phyloP scores from a whole-genome alignment of 805 yeast species.

The Starmerella cellae region DNA sequence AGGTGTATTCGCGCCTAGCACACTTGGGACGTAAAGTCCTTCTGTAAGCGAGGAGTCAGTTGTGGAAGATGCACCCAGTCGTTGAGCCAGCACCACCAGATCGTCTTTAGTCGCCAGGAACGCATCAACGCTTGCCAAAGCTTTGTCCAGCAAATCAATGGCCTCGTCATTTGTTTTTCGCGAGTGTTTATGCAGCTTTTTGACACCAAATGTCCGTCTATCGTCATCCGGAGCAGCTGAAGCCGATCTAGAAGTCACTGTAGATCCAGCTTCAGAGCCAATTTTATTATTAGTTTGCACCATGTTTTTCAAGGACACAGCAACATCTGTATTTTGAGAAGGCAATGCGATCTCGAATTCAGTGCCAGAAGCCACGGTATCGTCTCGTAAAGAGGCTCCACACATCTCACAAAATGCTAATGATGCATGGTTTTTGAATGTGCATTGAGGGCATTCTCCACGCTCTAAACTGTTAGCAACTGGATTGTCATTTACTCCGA shows the following conservation, averaged over 20 bases:
- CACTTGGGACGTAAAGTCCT: constrained; percentile 18
- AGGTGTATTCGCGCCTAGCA: constrained; percentile 28
- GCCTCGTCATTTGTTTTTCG: background rate
- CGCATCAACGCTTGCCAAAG: background rate
- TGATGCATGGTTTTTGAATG: constrained; percentile 74
- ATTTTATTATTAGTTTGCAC: too few relatives aligned
- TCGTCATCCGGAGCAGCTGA: background rate
- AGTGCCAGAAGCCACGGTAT: background rate
- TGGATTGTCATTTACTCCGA: background rate
- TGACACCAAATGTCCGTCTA: constrained; percentile 8
- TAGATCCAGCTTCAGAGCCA: too few relatives aligned
- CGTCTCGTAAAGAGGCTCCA: constrained; percentile 39
- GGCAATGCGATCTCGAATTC: background rate
- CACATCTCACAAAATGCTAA: constrained; percentile 76
- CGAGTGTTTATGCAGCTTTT: background rate
- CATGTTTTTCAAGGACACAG: too few relatives aligned
- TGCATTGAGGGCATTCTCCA: constrained; percentile 44
- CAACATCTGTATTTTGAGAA: background rate
- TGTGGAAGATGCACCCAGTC: background rate
- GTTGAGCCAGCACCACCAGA: background rate
- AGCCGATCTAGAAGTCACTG: background rate
- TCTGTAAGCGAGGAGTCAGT: background rate
- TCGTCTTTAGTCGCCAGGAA: background rate
- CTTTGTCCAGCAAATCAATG: background rate
- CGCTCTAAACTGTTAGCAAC: constrained; percentile 3